Evolutionary conservation across 768 basidiomycete genomes (phyloP), one percentile per base, ranked within the genome.

Genomic region (Lyophyllum decastes): DNA sequence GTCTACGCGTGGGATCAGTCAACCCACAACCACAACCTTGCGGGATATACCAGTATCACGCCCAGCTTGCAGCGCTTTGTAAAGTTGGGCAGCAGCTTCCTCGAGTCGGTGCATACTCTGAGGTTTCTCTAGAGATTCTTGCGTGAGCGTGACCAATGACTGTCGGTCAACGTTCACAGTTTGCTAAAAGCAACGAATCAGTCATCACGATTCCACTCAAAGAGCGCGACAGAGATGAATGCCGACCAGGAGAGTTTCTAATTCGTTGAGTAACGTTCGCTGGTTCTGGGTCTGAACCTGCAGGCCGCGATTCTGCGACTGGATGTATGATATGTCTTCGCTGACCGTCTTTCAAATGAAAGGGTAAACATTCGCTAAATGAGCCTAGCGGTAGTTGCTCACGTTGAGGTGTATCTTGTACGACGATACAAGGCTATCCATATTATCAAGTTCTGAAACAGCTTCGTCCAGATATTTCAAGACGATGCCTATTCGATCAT

Each of bases 261-360:
- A 74, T 70, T 98, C 97, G 30, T 76, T 79, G 41, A 98, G 73
- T 9, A 99, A 78, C 16, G 88, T 86, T 22, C 88, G 83, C 71
- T 98, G 96, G 65, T 98, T 99, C 67, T 96, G 94, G 9, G 89
- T 98, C 67, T 98, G 96, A 3, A 98, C 95, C 73, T 99, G 97
- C 34, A 99, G 77, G 61, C 97, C 97, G 47, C 95, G 85, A 69
- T 96, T 95, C 71, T 98, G 96, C 1, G 91, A 91, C 73, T 98
- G 97, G 65, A 99, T 99, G 68, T 86, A 95, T 7, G 83, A 84
- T 54, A 99, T 99, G 68, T 99, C 97, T 57, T 99, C 97, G 52
- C 84, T 85, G 38, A 97, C 96, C 54, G 92, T 90, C 96, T 98
- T n/a, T 26, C n/a, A 41, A 14, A 33, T 45, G 38, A 30, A 48